Conservation (phyloP, 2,329 filamentous ascomycete genomes). For the Hypoxylon sp. region DNA sequence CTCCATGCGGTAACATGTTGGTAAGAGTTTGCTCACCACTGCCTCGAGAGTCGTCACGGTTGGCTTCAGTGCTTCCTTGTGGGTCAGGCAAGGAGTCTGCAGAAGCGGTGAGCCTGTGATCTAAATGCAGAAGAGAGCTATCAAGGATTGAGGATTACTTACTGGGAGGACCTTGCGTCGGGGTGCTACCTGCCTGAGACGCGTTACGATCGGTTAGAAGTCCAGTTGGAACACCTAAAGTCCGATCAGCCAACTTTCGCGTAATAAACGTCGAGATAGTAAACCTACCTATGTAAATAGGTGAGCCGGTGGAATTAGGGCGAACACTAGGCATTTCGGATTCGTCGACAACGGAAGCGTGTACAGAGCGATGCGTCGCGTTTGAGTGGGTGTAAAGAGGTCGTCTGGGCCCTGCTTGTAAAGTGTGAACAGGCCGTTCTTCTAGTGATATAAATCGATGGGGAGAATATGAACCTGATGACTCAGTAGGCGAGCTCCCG, state of each 20-base stretch:
- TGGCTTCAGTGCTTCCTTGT: background rate
- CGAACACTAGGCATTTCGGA: background rate
- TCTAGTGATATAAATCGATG: background rate
- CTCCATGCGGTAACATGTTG: background rate
- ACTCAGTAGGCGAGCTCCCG: slow-evolving; percentile 10
- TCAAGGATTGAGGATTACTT: background rate
- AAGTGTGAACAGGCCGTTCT: background rate
- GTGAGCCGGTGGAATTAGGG: background rate
- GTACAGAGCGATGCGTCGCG: background rate
- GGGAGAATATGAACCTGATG: slow-evolving; percentile 5
- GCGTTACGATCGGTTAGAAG: background rate
- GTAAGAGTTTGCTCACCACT: background rate
- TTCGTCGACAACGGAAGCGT: background rate
- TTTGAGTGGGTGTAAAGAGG: background rate
- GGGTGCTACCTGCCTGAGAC: background rate
- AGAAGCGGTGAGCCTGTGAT: background rate
- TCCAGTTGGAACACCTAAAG: background rate
- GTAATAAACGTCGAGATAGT: background rate
- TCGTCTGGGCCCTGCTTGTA: slow-evolving; percentile 1
- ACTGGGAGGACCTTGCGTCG: background rate
- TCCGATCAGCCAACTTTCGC: background rate
- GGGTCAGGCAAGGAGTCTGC: background rate
- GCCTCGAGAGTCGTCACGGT: background rate
- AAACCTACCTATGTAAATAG: slow-evolving; percentile 16
- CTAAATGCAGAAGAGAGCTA: background rate